phyloP scores from a whole-genome alignment of 345 rosid genomes.

The Reutealis trisperma region DNA sequence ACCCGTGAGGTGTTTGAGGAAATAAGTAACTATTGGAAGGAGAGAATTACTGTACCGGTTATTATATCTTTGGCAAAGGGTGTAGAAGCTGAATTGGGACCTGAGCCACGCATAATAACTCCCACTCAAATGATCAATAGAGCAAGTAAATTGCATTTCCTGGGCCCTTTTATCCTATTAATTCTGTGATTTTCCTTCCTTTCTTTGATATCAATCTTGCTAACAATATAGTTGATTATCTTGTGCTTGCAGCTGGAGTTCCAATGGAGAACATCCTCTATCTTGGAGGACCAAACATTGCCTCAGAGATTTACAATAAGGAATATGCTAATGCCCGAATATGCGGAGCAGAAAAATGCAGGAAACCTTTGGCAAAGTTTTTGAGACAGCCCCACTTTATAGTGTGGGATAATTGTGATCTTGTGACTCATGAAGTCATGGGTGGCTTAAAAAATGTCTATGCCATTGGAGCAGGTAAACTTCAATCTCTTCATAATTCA shows the following conservation, averaged over 20 bases:
- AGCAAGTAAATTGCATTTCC: constrained; percentile 56
- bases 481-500: background rate
- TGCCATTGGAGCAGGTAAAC: constrained; percentile 97
- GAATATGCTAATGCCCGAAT: constrained; percentile 99
- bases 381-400: constrained; percentile 88
- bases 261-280: constrained; percentile 76
- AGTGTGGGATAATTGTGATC: constrained; percentile 98
- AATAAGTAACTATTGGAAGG: constrained; percentile 86
- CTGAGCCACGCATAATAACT: constrained; percentile 84
- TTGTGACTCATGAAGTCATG: constrained; percentile 98
- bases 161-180: background rate
- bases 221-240: constrained; percentile 2
- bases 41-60: constrained; percentile 68
- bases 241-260: constrained; percentile 63
- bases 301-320: constrained; percentile 87
- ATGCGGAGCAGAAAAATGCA: constrained; percentile 94
- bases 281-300: constrained; percentile 98
- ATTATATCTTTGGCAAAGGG: constrained; percentile 91
- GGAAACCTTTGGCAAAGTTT: constrained; percentile 82
- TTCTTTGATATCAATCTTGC: background rate
- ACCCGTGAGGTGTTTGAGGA: constrained; percentile 82
- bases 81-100: constrained; percentile 77
- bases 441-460: constrained; percentile 98
- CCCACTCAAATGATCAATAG: constrained; percentile 91
- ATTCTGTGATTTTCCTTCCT: background rate